A percentile compares a stretch with the other conserved stretches of the same genome.
These are phyloP conservation scores for Teunomyces cretensis DNA, from an alignment of 805 yeast species.

Conservation along the genomic window DNA sequence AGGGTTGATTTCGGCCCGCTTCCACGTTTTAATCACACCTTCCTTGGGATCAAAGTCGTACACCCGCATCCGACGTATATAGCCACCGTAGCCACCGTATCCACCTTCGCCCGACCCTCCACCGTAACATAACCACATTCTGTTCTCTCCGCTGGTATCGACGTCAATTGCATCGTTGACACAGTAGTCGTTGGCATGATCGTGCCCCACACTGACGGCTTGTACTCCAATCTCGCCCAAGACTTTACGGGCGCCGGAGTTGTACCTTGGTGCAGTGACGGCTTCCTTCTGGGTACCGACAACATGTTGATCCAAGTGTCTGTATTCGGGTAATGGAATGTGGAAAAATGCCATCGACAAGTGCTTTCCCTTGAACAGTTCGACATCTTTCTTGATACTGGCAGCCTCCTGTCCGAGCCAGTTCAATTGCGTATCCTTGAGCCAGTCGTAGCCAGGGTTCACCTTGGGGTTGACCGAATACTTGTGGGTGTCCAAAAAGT, in stretches of 20 bases:
- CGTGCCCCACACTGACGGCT: slow-evolving; percentile 86
- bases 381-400: slow-evolving; percentile 23
- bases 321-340: slow-evolving; percentile 87
- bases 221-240: slow-evolving; percentile 68
- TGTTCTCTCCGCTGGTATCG: slow-evolving; percentile 27
- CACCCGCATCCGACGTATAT: slow-evolving; percentile 72
- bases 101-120: slow-evolving; percentile 96
- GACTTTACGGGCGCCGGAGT: slow-evolving; percentile 62
- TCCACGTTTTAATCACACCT: slow-evolving; percentile 64
- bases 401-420: slow-evolving; percentile 44
- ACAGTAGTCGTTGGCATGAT: slow-evolving; percentile 93
- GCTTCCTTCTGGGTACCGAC: slow-evolving; percentile 72
- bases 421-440: slow-evolving; percentile 66
- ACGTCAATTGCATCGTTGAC: slow-evolving; percentile 47
- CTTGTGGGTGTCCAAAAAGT: slow-evolving; percentile 83
- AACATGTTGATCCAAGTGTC: slow-evolving; percentile 44
- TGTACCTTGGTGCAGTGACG: slow-evolving; percentile 72
- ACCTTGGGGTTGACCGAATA: slow-evolving; percentile 66
- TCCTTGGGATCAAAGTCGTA: slow-evolving; percentile 60
- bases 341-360: slow-evolving; percentile 91
- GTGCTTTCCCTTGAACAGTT: slow-evolving; percentile 42
- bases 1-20: slow-evolving; percentile 62
- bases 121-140: slow-evolving; percentile 87
- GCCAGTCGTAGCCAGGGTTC: slow-evolving; percentile 82
- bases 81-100: slow-evolving; percentile 90